Evolutionary conservation across 1,284 basidiomycete genomes (phyloP), one percentile per base, ranked within the genome.

Genomic region (Fomes fomentarius): DNA sequence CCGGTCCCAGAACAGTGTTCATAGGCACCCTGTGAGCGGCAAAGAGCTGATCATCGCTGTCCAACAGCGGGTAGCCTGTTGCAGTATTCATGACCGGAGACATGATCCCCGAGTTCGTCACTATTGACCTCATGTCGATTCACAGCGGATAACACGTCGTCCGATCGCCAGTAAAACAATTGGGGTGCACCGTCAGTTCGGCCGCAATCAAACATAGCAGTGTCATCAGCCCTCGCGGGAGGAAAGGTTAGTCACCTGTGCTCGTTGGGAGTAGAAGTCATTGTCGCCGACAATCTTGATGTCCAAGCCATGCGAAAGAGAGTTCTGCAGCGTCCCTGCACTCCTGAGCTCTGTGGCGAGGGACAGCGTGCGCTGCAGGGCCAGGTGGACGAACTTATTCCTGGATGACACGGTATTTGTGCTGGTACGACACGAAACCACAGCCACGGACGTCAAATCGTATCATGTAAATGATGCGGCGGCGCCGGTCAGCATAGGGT

Each of bases 211-310:
- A n/a, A n/a, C n/a, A n/a, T n/a, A n/a, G n/a, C n/a, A n/a, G n/a
- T n/a, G n/a, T n/a, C n/a, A n/a, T n/a, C n/a, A n/a, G n/a, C n/a
- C n/a, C n/a, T n/a, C n/a, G n/a, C n/a, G n/a, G n/a, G n/a, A 38
- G 38, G 72, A 79, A 10, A 10, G 12, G 31, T 22, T 15, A 21
- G 4, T 58, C 57, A 91, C 93, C 80, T 93, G 88, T 51, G 87
- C 84, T 53, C 89, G 80, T 68, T 99, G 96, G 2, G 95, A 97
- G 75, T 99, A 99, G 66, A 98, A 99, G 71, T 98, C 97, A 67
- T 99, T 99, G 72, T 95, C 94, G 5, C 93, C 97, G 19, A 89
- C 83, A 52, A 98, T 92, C 28, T 83, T 83, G 57, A 98, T 83
- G 64, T 91, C 81, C 60, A 94, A 75, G 47, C 87, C 83, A 5